phyloP scores from a whole-genome alignment of 2,329 filamentous ascomycete genomes.

The Dactylellina haptotyla region DNA sequence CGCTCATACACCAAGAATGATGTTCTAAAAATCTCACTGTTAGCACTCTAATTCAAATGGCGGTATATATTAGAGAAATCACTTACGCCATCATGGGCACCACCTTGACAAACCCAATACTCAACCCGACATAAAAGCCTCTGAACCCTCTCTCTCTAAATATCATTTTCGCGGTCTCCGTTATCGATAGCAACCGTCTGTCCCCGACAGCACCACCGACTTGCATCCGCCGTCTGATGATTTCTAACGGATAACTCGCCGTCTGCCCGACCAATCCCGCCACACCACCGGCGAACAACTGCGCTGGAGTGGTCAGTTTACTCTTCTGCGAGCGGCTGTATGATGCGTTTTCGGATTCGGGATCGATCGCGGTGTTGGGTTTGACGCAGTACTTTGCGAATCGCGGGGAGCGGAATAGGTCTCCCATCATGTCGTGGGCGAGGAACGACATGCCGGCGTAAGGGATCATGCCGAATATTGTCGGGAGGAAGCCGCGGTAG shows the following conservation, averaged over 20 bases:
- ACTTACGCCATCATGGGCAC: constrained; percentile 80
- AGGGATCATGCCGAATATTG: constrained; percentile 91
- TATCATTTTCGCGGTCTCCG: constrained; percentile 80
- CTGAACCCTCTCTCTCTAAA: constrained; percentile 77
- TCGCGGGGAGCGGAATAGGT: constrained; percentile 76
- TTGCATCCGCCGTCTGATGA: constrained; percentile 92
- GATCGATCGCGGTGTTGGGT: constrained; percentile 64
- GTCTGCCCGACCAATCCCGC: constrained; percentile 92
- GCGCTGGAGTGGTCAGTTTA: constrained; percentile 82
- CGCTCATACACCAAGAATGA: constrained; percentile 76
- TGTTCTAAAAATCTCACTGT: constrained; percentile 60
- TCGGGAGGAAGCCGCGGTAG: constrained; percentile 91
- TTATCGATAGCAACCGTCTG: constrained; percentile 78
- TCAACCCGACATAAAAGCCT: constrained; percentile 92
- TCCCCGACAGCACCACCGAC: constrained; percentile 94
- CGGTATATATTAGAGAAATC: neutral
- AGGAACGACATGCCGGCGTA: constrained; percentile 97
- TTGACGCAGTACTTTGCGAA: constrained; percentile 80
- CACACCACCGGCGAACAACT: constrained; percentile 82
- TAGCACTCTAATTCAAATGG: constrained; percentile 25
- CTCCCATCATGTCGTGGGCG: constrained; percentile 89
- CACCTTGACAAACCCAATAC: constrained; percentile 94
- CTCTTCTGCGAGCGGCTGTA: constrained; percentile 67
- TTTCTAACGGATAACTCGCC: constrained; percentile 90
- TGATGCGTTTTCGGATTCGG: constrained; percentile 62